These are phyloP conservation scores for Diaporthe amygdali DNA, from an alignment of 2,329 filamentous ascomycete genomes.

Conservation along the genomic window DNA sequence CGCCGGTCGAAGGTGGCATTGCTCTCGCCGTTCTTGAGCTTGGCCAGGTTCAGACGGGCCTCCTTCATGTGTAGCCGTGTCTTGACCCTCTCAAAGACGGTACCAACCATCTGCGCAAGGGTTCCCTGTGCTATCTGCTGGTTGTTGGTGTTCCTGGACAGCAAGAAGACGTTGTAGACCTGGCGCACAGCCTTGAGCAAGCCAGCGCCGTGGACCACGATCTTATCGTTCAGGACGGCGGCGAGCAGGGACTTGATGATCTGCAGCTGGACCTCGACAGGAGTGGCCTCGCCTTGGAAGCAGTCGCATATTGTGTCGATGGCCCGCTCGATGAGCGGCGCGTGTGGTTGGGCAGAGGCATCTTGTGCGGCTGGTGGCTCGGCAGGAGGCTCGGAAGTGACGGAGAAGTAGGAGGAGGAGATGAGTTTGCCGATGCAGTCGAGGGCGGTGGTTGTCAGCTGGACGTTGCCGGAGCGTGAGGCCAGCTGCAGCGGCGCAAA, in stretches of 20 bases:
- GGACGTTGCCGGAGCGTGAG: conserved; percentile 83
- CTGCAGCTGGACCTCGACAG: conserved; percentile 91
- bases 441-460: conserved; percentile 86
- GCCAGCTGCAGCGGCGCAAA: conserved; percentile 92
- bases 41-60: conserved; percentile 65
- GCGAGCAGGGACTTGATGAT: conserved; percentile 97
- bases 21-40: conserved; percentile 58
- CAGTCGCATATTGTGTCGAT: conserved; percentile 99
- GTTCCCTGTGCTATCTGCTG: conserved; percentile 98
- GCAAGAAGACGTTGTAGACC: conserved; percentile 98
- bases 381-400: conserved; percentile 52
- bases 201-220: conserved; percentile 95
- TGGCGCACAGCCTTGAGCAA: conserved; percentile 95
- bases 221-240: conserved; percentile 97
- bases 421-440: conserved; percentile 99
- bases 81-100: conserved; percentile 95
- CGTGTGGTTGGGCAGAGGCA: conserved; percentile 52
- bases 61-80: conserved; percentile 87
- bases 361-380: conserved; percentile 46
- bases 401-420: conserved; percentile 97
- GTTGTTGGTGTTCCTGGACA: conserved; percentile 92
- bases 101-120: conserved; percentile 97
- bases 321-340: conserved; percentile 91
- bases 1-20: conserved; percentile 56
- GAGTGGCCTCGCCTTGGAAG: conserved; percentile 95